phyloP scores from a whole-genome alignment of 305 asterid genomes.

The Caryopteris hybrid region DNA sequence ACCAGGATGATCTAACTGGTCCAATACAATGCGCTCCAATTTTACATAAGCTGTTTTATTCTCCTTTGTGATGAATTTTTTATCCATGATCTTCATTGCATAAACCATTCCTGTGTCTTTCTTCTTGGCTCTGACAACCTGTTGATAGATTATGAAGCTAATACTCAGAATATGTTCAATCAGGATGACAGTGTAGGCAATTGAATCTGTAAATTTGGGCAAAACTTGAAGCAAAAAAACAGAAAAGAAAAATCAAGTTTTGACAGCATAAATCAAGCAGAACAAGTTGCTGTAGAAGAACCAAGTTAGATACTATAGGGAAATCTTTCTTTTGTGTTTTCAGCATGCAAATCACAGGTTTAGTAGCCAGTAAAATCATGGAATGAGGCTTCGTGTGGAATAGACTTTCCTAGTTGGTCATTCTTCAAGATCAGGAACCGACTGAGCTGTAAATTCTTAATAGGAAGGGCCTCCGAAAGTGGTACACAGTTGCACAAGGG shows the following conservation, averaged over 20 bases:
- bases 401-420: background rate
- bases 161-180: background rate
- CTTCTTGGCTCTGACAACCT: conserved; percentile 99
- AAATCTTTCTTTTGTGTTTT: background rate
- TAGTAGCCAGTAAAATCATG: too few relatives aligned
- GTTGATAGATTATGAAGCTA: conserved; percentile 3
- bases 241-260: background rate
- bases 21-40: conserved; percentile 94
- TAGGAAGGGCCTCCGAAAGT: background rate
- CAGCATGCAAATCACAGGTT: too few relatives aligned
- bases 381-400: too few relatives aligned
- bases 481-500: background rate
- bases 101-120: conserved; percentile 81
- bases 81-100: conserved; percentile 99
- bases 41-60: conserved; percentile 98
- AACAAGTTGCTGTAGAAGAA: background rate
- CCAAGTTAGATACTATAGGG: background rate
- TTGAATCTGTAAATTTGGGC: background rate
- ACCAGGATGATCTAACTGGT: conserved; percentile 98
- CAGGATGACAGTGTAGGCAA: background rate
- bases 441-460: background rate
- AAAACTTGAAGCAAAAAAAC: background rate
- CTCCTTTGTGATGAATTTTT: conserved; percentile 96
- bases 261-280: background rate
- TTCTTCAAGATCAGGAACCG: background rate